Conservation (phyloP, 1,284 basidiomycete species). For the Papiliotrema nemorosa region DNA sequence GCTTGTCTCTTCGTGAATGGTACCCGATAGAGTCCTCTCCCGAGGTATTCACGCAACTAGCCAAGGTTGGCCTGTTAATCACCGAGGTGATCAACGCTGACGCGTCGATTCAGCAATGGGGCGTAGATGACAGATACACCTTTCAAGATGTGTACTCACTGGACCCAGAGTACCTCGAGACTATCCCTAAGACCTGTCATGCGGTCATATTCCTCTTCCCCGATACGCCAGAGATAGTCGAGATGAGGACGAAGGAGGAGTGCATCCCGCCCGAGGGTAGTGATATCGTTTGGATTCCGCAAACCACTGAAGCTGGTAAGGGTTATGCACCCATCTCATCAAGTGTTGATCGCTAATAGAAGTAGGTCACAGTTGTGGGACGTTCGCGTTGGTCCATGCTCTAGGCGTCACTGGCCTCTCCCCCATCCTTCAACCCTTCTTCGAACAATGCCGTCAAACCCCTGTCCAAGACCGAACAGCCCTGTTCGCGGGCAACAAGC, state of each 20-base stretch:
- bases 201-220: slow-evolving; percentile 54
- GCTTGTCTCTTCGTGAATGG: slow-evolving; percentile 9
- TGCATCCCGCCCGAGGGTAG: not conserved
- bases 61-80: slow-evolving; percentile 7
- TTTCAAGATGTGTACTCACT: slow-evolving; percentile 55
- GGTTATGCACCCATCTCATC: slow-evolving; percentile 1
- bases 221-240: slow-evolving; percentile 19
- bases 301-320: slow-evolving; percentile 14
- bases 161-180: slow-evolving; percentile 52
- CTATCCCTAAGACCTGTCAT: slow-evolving; percentile 51
- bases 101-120: slow-evolving; percentile 19
- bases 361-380: slow-evolving; percentile 25
- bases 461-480: slow-evolving; percentile 1
- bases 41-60: slow-evolving; percentile 16
- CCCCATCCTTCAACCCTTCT: slow-evolving; percentile 14
- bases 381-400: slow-evolving; percentile 22
- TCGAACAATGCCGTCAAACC: slow-evolving; percentile 6
- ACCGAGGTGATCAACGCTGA: not conserved
- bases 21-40: slow-evolving; percentile 19
- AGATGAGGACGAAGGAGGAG: slow-evolving; percentile 7
- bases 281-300: slow-evolving; percentile 23
- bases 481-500: slow-evolving; percentile 11
- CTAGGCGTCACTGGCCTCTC: slow-evolving; percentile 16
- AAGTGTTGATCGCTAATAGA: not conserved
- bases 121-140: slow-evolving; percentile 42